phyloP scores from a whole-genome alignment of 306 rosid genomes.

The Dryas octopetala region DNA sequence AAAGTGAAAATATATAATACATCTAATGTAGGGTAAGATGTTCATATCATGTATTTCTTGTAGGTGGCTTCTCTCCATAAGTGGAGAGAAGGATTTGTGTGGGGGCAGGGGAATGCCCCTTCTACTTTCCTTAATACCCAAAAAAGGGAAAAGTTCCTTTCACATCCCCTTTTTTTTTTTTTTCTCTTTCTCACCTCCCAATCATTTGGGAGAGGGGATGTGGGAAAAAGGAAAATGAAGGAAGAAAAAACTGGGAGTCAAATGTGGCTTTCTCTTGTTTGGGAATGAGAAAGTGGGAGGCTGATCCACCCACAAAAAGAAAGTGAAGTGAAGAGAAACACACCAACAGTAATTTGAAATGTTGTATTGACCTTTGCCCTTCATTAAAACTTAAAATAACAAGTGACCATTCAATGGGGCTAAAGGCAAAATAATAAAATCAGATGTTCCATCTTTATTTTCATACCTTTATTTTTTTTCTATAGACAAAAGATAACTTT shows the following conservation, averaged over 20 bases:
- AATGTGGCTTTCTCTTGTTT: not conserved
- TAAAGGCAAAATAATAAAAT: too few relatives aligned
- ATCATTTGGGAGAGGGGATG: not conserved
- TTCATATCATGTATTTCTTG: not conserved
- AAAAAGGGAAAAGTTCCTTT: not conserved
- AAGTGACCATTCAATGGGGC: too few relatives aligned
- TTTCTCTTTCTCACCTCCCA: not conserved
- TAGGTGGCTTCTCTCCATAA: not conserved
- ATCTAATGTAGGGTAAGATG: not conserved
- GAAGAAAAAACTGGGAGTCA: not conserved
- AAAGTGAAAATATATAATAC: not conserved
- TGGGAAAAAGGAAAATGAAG: not conserved
- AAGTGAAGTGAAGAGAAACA: not conserved
- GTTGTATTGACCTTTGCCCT: not conserved
- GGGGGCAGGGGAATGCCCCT: not conserved
- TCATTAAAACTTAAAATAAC: too few relatives aligned
- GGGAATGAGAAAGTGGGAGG: not conserved
- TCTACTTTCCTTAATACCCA: not conserved
- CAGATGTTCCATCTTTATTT: too few relatives aligned
- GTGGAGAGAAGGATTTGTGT: not conserved
- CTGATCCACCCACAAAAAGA: not conserved
- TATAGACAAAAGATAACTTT: too few relatives aligned
- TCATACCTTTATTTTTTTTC: too few relatives aligned
- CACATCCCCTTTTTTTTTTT: not conserved
- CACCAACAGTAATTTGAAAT: not conserved